These are phyloP conservation scores for Erodium chrysanthum DNA, from an alignment of 441 rosid genomes.

Conservation along the genomic window DNA sequence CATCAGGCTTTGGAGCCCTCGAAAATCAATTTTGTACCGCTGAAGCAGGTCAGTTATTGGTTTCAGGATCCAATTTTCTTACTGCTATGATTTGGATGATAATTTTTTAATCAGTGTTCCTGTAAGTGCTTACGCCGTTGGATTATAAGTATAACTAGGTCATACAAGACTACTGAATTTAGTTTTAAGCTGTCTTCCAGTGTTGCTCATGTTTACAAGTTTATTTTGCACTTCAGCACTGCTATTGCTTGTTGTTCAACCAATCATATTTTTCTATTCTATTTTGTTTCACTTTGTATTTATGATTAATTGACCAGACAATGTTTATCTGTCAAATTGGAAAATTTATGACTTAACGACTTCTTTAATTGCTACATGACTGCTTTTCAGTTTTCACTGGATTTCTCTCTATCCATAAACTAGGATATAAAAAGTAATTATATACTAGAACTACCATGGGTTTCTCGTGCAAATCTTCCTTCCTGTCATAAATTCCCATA, in stretches of 20 bases:
- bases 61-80: not conserved
- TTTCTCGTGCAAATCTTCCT: not conserved
- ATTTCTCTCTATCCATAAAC: not conserved
- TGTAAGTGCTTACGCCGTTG: not conserved
- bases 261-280: not conserved
- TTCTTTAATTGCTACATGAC: not conserved
- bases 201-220: not conserved
- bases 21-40: conserved; percentile 68
- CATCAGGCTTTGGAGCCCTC: conserved; percentile 76
- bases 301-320: not conserved
- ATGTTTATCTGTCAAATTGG: not conserved
- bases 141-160: not conserved
- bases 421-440: not conserved
- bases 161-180: not conserved
- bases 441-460: not conserved
- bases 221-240: not conserved
- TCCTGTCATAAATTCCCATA: not conserved
- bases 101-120: not conserved
- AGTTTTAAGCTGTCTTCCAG: not conserved
- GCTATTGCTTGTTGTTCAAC: not conserved
- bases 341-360: not conserved
- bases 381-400: not conserved
- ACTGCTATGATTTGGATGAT: not conserved
- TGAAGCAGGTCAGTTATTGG: conserved; percentile 57
- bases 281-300: not conserved